Percentiles rank a stretch among this genome's conserved stretches.
phyloP scores from a whole-genome alignment of 176 grass and related monocot species.

The Hordeum marinum region DNA sequence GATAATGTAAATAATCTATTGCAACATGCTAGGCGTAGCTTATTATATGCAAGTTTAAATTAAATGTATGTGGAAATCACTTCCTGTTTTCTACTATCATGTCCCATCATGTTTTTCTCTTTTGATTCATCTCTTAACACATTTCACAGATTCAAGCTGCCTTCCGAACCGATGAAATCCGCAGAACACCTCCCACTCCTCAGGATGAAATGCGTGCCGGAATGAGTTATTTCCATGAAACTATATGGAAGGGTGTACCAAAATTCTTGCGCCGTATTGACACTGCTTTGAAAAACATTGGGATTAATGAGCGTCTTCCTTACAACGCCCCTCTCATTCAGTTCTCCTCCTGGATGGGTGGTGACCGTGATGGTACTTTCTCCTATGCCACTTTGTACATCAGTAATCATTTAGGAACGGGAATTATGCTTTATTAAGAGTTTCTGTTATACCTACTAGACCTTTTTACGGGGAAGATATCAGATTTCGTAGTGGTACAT shows the following conservation, averaged over 20 bases:
- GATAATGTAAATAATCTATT: neutral
- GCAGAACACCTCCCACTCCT: slow-evolving; percentile 78
- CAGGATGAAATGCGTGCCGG: slow-evolving; percentile 99
- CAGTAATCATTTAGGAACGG: neutral
- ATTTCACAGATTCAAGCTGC: slow-evolving; percentile 83
- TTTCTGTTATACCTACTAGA: neutral
- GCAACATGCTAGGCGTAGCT: too few relatives aligned
- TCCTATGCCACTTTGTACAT: slow-evolving; percentile 15
- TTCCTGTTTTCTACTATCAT: neutral
- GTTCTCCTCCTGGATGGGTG: slow-evolving; percentile 99
- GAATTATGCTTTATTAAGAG: neutral
- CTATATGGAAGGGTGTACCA: slow-evolving; percentile 97
- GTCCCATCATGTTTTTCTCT: neutral
- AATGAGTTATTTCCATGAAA: slow-evolving; percentile 98
- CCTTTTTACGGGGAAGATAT: neutral
- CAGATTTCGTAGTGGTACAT: neutral
- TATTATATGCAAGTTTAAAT: neutral
- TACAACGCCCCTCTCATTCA: slow-evolving; percentile 96
- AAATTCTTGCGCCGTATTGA: slow-evolving; percentile 98
- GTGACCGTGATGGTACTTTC: slow-evolving; percentile 95
- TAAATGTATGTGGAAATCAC: neutral
- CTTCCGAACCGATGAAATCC: slow-evolving; percentile 98
- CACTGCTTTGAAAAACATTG: slow-evolving; percentile 93
- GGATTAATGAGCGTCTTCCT: slow-evolving; percentile 86
- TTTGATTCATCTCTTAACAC: slow-evolving; percentile 17